Evolutionary conservation across 768 basidiomycete genomes (phyloP), one percentile per base, ranked within the genome.

Genomic region (Kwoniella dendrophila): DNA sequence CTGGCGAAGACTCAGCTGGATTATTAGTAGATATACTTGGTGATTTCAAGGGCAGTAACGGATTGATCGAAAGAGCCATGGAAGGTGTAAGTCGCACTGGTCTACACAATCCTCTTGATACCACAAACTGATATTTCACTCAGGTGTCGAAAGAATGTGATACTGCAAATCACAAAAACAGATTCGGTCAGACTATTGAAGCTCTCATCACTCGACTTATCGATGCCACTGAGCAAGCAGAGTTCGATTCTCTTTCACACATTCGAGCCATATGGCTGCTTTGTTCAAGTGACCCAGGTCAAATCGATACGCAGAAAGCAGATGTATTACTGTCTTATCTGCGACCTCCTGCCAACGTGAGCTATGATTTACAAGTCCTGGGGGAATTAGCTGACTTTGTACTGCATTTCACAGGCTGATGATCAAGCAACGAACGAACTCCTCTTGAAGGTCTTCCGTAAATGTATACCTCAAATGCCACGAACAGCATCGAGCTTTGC

Each of bases 401-500:
- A 18, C 16, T 12, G 26, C 26, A 16, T 27, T 18, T 4, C 34
- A 2, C 69, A 95, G 92, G 48, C 83, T 3, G 94, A 98, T 57
- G 94, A 97, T 64, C 85, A 92, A 66, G 82, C 84, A 0, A 89
- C 88, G 4, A 87, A 88, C 1, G 94, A 97, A 74, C 90, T 90
- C 74, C 80, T 99, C 3, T 83, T 98, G 40, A 89, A 89, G 66
- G 90, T 95, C 41, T 97, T 96, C 81, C 84, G 90, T 30, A 84
- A 84, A 18, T 87, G 87, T 1, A 87, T 97, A 32, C 90, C 91
- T 2, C 84, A 87, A 65, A 89, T 95, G 88, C 92, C 93, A 0
- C 90, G 89, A 80, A 92, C 91, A 0, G 88, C 91, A 0, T 83
- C 85, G 12, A 92, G 89, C 68, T 97, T 98, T 73, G 92, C 90